These are phyloP conservation scores for Scheffersomyces stipitis DNA, from an alignment of 805 yeast genomes.

Conservation along the genomic window DNA sequence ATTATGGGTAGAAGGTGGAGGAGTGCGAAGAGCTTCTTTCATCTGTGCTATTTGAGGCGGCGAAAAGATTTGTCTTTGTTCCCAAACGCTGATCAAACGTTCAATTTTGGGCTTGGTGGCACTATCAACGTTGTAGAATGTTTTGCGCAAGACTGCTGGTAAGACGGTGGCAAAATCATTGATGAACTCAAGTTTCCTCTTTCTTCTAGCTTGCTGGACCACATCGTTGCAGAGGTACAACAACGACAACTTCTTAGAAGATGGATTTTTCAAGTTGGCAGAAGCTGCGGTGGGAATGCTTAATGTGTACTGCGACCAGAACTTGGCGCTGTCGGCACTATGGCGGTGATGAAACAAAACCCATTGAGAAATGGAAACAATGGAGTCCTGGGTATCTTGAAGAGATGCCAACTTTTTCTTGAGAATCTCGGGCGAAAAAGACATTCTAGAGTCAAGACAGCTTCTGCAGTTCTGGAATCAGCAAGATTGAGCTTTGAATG, in stretches of 20 bases:
- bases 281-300: constrained; percentile 8
- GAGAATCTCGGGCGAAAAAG: constrained; percentile 53
- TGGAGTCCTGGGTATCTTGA: constrained; percentile 68
- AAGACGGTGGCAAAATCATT: constrained; percentile 54
- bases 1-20: background rate
- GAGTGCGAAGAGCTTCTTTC: constrained; percentile 21
- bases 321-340: constrained; percentile 49
- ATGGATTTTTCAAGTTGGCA: constrained; percentile 4
- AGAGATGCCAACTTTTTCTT: constrained; percentile 45
- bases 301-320: constrained; percentile 48
- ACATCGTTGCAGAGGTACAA: constrained; percentile 79
- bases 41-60: constrained; percentile 25
- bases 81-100: constrained; percentile 58
- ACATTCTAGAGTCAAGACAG: too few relatives aligned
- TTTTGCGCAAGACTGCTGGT: constrained; percentile 38
- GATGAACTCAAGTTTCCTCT: constrained; percentile 57
- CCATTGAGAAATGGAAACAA: constrained; percentile 75
- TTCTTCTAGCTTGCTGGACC: constrained; percentile 72
- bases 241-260: constrained; percentile 50
- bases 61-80: constrained; percentile 48
- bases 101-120: constrained; percentile 47
- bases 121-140: constrained; percentile 29
- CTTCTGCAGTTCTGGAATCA: too few relatives aligned
- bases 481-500: too few relatives aligned
- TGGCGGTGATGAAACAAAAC: constrained; percentile 64